phyloP scores from a whole-genome alignment of 257 asterid genomes.

The Fraxinus quadrangulata region DNA sequence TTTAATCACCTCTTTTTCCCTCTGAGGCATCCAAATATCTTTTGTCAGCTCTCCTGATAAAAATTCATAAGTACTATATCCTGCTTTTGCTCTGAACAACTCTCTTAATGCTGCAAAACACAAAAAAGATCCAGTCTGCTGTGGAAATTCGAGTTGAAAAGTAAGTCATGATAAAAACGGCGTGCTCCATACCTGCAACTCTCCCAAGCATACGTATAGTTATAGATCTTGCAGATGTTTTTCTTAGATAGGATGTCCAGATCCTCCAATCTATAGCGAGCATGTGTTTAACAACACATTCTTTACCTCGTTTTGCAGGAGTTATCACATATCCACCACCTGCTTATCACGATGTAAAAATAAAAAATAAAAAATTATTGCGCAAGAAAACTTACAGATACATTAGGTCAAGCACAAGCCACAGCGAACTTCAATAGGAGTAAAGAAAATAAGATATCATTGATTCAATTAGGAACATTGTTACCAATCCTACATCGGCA shows the following conservation, averaged over 20 bases:
- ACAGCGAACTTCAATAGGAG: neutral
- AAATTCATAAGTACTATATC: conserved; percentile 44
- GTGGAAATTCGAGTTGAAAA: conserved; percentile 3
- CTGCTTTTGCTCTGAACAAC: conserved; percentile 58
- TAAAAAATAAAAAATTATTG: conserved; percentile 4
- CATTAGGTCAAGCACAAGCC: neutral
- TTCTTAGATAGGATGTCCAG: conserved; percentile 65
- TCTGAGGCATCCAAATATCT: conserved; percentile 42
- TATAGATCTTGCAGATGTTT: conserved; percentile 63
- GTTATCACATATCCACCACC: conserved; percentile 89
- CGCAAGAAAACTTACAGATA: neutral
- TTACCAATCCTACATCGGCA: neutral
- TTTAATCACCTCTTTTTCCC: conserved; percentile 47
- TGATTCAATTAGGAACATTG: neutral
- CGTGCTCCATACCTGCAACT: conserved; percentile 61
- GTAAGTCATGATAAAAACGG: neutral
- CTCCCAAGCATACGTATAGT: conserved; percentile 76
- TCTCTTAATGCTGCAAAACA: conserved; percentile 73
- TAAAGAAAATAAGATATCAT: neutral
- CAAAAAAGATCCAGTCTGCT: conserved; percentile 6
- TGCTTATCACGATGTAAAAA: conserved; percentile 28
- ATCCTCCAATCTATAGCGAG: conserved; percentile 85
- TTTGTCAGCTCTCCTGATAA: conserved; percentile 42
- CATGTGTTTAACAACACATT: conserved; percentile 74
- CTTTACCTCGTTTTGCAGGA: conserved; percentile 70